Evolutionary conservation across 495 filamentous ascomycete genomes (phyloP).

Genomic region (Talaromyces thailandensis): DNA sequence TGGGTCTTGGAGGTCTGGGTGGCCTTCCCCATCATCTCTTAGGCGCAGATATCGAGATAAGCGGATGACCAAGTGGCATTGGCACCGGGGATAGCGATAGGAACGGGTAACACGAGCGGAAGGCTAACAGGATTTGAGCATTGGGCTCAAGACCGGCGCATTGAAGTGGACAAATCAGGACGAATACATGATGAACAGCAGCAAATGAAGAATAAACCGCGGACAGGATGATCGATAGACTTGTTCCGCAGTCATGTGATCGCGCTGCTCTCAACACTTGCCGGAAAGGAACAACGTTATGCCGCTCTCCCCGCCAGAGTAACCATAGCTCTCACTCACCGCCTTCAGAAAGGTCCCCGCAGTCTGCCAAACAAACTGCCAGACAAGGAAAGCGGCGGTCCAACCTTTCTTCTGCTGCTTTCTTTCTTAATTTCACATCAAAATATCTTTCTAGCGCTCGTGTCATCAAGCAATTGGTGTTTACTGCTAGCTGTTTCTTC

Average conservation of each 20-base stretch:
- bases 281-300: background rate
- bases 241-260: background rate
- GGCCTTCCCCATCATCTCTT: background rate
- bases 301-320: background rate
- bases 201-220: background rate
- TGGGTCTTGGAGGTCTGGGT: background rate
- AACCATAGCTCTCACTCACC: constrained; percentile 2
- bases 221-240: background rate
- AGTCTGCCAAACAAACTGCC: constrained; percentile 25
- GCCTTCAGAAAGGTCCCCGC: constrained; percentile 7
- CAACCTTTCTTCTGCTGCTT: background rate
- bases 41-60: constrained; percentile 1
- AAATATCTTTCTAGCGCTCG: background rate
- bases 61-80: background rate
- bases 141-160: background rate
- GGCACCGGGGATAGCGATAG: background rate
- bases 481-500: background rate
- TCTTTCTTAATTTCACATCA: background rate
- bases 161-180: background rate
- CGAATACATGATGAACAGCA: background rate
- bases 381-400: constrained; percentile 14
- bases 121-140: background rate
- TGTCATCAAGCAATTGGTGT: background rate
- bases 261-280: background rate
- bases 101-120: background rate